phyloP scores from a whole-genome alignment of 1,284 basidiomycete genomes.

The Schizophyllum amplum region DNA sequence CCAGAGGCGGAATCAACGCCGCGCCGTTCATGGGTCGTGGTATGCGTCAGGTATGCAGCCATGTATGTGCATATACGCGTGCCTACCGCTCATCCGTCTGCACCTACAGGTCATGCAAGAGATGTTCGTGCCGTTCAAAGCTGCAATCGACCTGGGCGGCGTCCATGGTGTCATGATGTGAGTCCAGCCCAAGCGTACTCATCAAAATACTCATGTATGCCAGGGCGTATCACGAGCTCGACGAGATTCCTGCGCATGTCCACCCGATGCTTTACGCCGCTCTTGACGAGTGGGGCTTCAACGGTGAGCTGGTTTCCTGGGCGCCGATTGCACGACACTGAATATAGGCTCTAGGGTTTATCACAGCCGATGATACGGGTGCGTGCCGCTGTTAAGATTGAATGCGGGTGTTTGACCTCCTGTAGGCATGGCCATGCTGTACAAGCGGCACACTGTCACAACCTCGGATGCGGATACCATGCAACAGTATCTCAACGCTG shows the following conservation, averaged over 20 bases:
- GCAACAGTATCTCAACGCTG: constrained; percentile 24
- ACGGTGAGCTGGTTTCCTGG: constrained; percentile 11
- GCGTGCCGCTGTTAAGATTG: background rate
- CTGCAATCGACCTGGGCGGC: constrained; percentile 19
- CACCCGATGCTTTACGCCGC: constrained; percentile 19
- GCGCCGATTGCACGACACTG: background rate
- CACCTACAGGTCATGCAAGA: constrained; percentile 17
- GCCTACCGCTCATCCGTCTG: too few species aligned
- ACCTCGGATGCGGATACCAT: constrained; percentile 17
- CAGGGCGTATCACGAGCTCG: constrained; percentile 22
- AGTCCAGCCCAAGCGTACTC: constrained; percentile 3
- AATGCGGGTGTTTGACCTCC: background rate
- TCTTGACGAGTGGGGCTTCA: constrained; percentile 18
- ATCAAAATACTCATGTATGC: background rate
- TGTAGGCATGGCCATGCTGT: constrained; percentile 15
- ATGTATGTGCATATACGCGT: too few species aligned
- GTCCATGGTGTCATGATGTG: constrained; percentile 23
- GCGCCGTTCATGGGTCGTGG: constrained; percentile 22
- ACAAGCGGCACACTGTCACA: constrained; percentile 16
- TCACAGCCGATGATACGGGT: constrained; percentile 20
- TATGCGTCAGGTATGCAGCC: constrained; percentile 3
- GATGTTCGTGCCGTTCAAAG: constrained; percentile 23
- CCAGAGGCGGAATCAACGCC: constrained; percentile 21
- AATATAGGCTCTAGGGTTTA: constrained; percentile 14
- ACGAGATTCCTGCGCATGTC: constrained; percentile 19